A percentile compares a stretch with the other conserved stretches of the same genome.
Conservation (phyloP, 2,329 filamentous ascomycete genomes). For the Fusarium euwallaceae region DNA sequence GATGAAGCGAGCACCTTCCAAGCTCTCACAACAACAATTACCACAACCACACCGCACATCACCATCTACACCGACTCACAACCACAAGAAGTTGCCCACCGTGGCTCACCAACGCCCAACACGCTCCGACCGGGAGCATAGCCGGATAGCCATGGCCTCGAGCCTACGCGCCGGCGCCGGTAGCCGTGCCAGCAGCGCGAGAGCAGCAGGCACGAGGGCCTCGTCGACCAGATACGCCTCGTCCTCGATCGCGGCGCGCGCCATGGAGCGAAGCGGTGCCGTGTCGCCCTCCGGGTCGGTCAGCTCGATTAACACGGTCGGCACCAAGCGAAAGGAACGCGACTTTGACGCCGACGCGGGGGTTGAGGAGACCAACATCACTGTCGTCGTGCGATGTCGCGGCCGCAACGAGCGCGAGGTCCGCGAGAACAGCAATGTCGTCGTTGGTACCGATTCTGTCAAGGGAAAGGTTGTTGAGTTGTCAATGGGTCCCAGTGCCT, state of each 20-base stretch:
- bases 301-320: slow-evolving; percentile 68
- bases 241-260: slow-evolving; percentile 32
- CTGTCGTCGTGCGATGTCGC: slow-evolving; percentile 94
- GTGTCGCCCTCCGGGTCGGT: slow-evolving; percentile 80
- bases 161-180: slow-evolving; percentile 44
- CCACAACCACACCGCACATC: slow-evolving; percentile 2
- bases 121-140: slow-evolving; percentile 55
- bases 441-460: slow-evolving; percentile 88
- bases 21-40: slow-evolving; percentile 3
- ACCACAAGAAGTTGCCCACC: slow-evolving; percentile 41
- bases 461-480: slow-evolving; percentile 87
- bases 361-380: slow-evolving; percentile 93
- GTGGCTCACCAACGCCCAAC: slow-evolving; percentile 54
- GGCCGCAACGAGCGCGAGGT: slow-evolving; percentile 94
- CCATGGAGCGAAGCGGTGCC: slow-evolving; percentile 56
- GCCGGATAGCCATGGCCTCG: slow-evolving; percentile 52
- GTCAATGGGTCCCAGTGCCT: slow-evolving; percentile 90
- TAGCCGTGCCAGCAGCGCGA: slow-evolving; percentile 44
- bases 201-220: slow-evolving; percentile 39
- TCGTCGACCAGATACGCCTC: slow-evolving; percentile 45
- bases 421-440: slow-evolving; percentile 93
- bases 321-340: slow-evolving; percentile 87
- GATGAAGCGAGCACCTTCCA: slow-evolving; percentile 9
- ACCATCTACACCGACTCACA: slow-evolving; percentile 11
- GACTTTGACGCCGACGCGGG: slow-evolving; percentile 77